Percentiles rank a stretch among this genome's conserved stretches.
Evolutionary conservation across 2,329 filamentous ascomycete species (phyloP).

Genomic region (Thielaviopsis populi): DNA sequence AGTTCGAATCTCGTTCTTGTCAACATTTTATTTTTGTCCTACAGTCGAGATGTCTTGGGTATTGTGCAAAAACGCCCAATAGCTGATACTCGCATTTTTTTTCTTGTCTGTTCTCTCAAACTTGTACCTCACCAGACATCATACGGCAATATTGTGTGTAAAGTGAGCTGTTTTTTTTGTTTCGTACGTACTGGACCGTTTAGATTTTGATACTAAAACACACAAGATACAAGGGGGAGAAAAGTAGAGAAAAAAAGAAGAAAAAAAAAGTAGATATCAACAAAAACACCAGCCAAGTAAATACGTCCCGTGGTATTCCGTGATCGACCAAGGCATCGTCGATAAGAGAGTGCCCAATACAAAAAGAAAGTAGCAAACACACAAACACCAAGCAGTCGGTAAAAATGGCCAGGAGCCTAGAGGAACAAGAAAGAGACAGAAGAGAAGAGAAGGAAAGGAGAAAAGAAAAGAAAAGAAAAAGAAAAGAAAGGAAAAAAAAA

Average conservation of each 20-base stretch:
- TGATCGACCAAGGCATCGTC: slow-evolving; percentile 3
- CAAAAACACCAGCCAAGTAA: slow-evolving; percentile 10
- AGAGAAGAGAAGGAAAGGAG: not conserved
- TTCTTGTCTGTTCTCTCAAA: too few relatives aligned
- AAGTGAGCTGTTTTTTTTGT: too few relatives aligned
- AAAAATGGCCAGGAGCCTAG: not conserved
- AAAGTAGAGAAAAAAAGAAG: not conserved
- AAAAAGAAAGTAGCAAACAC: not conserved
- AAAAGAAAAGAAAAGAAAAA: not conserved
- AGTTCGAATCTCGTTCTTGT: slow-evolving; percentile 22
- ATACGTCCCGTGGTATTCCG: slow-evolving; percentile 7
- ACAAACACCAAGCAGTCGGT: not conserved
- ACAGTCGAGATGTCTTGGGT: too few relatives aligned
- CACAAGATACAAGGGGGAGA: not conserved
- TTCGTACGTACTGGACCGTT: not conserved
- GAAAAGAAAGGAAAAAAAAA: not conserved
- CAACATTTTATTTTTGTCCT: slow-evolving; percentile 20
- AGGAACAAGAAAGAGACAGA: not conserved
- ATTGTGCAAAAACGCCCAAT: too few relatives aligned
- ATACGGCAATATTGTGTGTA: too few relatives aligned
- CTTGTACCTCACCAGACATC: too few relatives aligned
- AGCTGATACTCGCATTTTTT: not conserved
- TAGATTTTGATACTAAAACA: not conserved
- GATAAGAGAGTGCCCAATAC: not conserved
- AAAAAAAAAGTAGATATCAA: not conserved